Conservation (phyloP, 1,284 basidiomycete genomes). For the Singerocomus rubriflavus region DNA sequence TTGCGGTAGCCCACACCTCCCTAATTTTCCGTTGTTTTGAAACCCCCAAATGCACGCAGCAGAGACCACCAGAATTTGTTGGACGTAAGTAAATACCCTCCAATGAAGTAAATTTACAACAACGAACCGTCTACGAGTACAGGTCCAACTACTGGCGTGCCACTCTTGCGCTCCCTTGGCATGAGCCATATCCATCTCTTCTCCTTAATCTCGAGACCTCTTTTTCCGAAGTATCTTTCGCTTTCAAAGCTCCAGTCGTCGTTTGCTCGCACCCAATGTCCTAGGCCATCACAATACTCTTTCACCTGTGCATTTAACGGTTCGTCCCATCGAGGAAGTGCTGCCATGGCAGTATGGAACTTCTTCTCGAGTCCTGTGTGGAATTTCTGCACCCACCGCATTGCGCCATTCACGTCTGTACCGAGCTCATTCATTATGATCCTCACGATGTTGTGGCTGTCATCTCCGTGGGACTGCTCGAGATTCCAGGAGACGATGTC, state of each 20-base stretch:
- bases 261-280: conserved; percentile 17
- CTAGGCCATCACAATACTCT: conserved; percentile 19
- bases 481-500: conserved; percentile 34
- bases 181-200: too few relatives aligned
- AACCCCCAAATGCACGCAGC: too few relatives aligned
- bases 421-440: conserved; percentile 36
- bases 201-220: too few relatives aligned
- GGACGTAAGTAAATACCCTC: too few relatives aligned
- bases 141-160: neutral
- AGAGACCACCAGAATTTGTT: too few relatives aligned
- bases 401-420: conserved; percentile 33
- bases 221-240: too few relatives aligned
- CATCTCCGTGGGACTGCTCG: conserved; percentile 37
- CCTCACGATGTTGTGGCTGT: conserved; percentile 38
- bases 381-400: conserved; percentile 31
- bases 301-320: conserved; percentile 22
- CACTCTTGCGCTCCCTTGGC: too few relatives aligned
- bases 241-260: neutral
- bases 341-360: conserved; percentile 7
- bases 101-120: too few relatives aligned
- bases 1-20: too few relatives aligned
- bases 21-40: too few relatives aligned
- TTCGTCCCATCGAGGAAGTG: conserved; percentile 6
- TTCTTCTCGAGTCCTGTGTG: neutral
- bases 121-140: neutral